Evolutionary conservation across 495 filamentous ascomycete genomes (phyloP).

Genomic region (Rhizodiscina lignyota): DNA sequence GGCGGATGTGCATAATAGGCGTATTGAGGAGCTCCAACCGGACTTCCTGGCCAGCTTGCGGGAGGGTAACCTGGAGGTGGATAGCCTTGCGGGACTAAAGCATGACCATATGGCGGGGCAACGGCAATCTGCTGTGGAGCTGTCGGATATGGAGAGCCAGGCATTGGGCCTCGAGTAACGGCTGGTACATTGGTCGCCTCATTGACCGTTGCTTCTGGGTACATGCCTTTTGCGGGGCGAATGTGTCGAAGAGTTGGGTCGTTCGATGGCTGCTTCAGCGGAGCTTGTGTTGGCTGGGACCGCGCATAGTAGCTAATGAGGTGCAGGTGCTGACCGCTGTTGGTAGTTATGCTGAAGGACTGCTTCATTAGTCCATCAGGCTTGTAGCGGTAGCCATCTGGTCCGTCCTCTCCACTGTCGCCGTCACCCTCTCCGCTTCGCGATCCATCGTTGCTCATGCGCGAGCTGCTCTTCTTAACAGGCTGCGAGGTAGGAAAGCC

Average conservation of each 20-base stretch:
- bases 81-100: slow-evolving; percentile 28
- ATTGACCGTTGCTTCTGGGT: slow-evolving; percentile 90
- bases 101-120: slow-evolving; percentile 11
- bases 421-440: slow-evolving; percentile 48
- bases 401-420: slow-evolving; percentile 64
- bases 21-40: slow-evolving; percentile 14
- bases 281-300: slow-evolving; percentile 44
- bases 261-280: slow-evolving; percentile 58
- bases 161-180: slow-evolving; percentile 47
- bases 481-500: slow-evolving; percentile 30
- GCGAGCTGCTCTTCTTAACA: slow-evolving; percentile 7
- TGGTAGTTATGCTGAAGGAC: slow-evolving; percentile 96
- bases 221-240: slow-evolving; percentile 75
- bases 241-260: slow-evolving; percentile 75
- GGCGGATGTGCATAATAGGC: slow-evolving; percentile 6
- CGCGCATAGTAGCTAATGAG: slow-evolving; percentile 94
- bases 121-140: slow-evolving; percentile 33
- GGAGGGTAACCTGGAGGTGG: slow-evolving; percentile 22
- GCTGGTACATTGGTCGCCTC: slow-evolving; percentile 56
- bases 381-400: slow-evolving; percentile 94
- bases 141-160: slow-evolving; percentile 34
- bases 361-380: slow-evolving; percentile 97
- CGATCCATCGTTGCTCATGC: slow-evolving; percentile 5
- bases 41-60: slow-evolving; percentile 8
- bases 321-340: slow-evolving; percentile 77